phyloP scores from a whole-genome alignment of 345 rosid genomes.

The Salix dunnii region DNA sequence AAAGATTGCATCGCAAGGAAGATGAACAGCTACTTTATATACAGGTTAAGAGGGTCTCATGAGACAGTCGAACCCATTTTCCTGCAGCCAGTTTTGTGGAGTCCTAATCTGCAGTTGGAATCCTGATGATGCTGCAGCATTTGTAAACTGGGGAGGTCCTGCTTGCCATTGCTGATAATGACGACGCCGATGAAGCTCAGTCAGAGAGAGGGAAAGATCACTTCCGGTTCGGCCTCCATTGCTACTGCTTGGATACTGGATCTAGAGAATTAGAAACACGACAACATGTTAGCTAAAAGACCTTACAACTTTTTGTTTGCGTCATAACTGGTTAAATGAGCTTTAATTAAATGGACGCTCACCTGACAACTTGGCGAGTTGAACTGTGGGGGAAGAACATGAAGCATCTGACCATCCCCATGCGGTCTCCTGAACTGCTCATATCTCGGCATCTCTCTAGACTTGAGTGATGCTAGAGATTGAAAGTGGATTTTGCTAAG shows the following conservation, averaged over 20 bases:
- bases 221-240: constrained; percentile 52
- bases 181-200: constrained; percentile 28
- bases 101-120: constrained; percentile 66
- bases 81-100: constrained; percentile 62
- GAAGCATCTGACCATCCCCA: constrained; percentile 32
- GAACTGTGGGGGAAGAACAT: constrained; percentile 34
- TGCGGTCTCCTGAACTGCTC: constrained; percentile 33
- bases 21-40: constrained; percentile 10
- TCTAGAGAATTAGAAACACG: constrained; percentile 3
- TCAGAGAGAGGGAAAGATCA: constrained; percentile 53
- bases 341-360: neutral
- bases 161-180: constrained; percentile 41
- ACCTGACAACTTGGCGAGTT: constrained; percentile 36
- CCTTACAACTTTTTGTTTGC: neutral
- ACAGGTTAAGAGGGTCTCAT: constrained; percentile 41
- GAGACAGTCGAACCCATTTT: constrained; percentile 49
- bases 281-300: neutral
- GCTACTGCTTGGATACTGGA: constrained; percentile 57
- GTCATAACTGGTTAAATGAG: neutral
- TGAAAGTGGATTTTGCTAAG: constrained; percentile 56
- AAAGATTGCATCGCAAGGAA: neutral
- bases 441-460: constrained; percentile 34
- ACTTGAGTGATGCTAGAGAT: constrained; percentile 35
- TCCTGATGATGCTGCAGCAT: constrained; percentile 99
- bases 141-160: constrained; percentile 53